A percentile compares a stretch with the other conserved stretches of the same genome.
Conservation (phyloP, 305 asterid genomes). For the Fraxinus floribunda region DNA sequence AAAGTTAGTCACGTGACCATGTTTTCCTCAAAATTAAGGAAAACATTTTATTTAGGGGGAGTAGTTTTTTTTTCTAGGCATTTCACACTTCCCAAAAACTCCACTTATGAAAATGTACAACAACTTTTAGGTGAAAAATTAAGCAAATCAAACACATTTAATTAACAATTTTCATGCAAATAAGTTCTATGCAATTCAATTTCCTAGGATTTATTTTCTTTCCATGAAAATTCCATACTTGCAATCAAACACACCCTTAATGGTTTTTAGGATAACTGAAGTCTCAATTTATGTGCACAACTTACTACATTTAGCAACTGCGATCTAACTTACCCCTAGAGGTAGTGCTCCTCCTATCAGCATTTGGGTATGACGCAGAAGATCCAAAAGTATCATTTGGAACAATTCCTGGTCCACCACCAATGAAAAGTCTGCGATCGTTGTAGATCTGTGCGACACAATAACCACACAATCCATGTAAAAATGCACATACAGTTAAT, state of each 20-base stretch:
- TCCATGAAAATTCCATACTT: background rate
- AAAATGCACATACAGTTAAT: background rate
- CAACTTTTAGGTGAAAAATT: background rate
- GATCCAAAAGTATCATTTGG: conserved; percentile 74
- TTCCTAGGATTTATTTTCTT: background rate
- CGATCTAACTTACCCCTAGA: conserved; percentile 64
- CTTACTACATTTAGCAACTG: background rate
- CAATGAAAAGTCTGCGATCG: conserved; percentile 84
- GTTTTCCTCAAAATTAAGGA: background rate
- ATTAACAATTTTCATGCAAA: background rate
- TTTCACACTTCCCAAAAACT: background rate
- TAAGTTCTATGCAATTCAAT: background rate
- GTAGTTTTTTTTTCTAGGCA: background rate
- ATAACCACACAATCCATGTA: conserved; percentile 29
- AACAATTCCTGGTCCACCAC: conserved; percentile 83
- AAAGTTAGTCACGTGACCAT: background rate
- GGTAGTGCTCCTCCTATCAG: conserved; percentile 81
- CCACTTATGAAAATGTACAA: background rate
- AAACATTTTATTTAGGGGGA: background rate
- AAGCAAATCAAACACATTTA: background rate
- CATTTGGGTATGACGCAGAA: conserved; percentile 51
- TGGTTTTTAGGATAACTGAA: background rate
- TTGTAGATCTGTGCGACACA: conserved; percentile 67
- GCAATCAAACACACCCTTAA: background rate
- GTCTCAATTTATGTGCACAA: conserved; percentile 1